Evolutionary conservation across 768 basidiomycete genomes (phyloP), one percentile per base, ranked within the genome.

Genomic region (Xerocomus potaroensis): DNA sequence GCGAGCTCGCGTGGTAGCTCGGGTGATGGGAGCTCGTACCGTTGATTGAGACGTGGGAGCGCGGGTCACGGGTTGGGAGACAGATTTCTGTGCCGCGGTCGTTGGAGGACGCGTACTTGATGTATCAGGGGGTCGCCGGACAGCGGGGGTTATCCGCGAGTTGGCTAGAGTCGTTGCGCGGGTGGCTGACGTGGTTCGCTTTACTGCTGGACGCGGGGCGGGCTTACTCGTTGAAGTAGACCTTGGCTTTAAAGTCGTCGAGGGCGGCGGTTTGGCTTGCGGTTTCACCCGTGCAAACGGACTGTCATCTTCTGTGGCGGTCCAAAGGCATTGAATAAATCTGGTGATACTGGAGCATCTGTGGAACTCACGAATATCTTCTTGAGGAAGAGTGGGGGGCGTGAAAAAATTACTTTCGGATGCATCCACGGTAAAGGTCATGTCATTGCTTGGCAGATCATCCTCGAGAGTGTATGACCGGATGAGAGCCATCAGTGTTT

Each of bases 401-500:
- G 37, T 49, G n/a, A 64, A 64, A 36, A 64, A 64, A 36, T 43
- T 47, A 0, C 15, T 41, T 35, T 65, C 61, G 24, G 53, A 54
- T 2, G 49, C 52, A 32, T 56, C 44, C 9, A 19, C n/a, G 18
- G 46, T 55, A 35, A 66, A 64, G 11, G 58, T 60, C 1, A 55
- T 6, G 24, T 56, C 23, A 32, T 42, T 43, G 47, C 38, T 55
- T 1, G 50, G 50, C 12, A 43, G 57, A 18, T 62, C 52, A 10
- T 74, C 72, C 16, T 73, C 71, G 8, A 67, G 37, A 4, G 57
- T 49, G 36, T 65, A 57, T 6, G 67, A 66, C 24, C 68, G 70
- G 41, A 67, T 69, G 21, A 71, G 54, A 8, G 61, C 52, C 40
- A 72, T 65, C 1, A 78, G 33, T 4, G 51, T 59, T 23, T 56